Conservation (phyloP, 2,329 filamentous ascomycete species). For the Cytospora chrysosperma region DNA sequence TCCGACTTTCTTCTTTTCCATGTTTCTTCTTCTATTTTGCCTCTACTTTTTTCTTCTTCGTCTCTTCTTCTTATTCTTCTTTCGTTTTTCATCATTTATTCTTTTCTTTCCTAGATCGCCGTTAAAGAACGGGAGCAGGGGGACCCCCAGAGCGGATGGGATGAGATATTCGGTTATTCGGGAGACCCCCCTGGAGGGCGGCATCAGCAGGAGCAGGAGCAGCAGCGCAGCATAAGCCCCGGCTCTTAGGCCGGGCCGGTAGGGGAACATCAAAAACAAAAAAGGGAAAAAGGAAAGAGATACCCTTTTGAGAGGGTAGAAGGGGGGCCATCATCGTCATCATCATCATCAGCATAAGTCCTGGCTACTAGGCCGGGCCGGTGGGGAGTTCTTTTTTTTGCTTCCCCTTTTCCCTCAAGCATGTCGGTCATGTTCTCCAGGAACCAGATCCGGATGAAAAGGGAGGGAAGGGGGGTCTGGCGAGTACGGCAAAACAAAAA, state of each 20-base stretch:
- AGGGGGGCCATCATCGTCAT: too few species aligned
- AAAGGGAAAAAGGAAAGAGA: too few species aligned
- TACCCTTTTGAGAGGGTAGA: too few species aligned
- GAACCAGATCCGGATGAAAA: neutral
- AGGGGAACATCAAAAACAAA: too few species aligned
- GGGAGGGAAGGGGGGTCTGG: neutral
- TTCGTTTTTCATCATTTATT: too few species aligned
- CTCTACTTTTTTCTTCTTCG: too few species aligned
- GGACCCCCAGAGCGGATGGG: neutral
- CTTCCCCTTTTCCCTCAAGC: neutral
- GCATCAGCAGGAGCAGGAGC: neutral
- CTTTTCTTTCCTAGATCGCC: neutral
- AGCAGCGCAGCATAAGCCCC: conserved; percentile 15
- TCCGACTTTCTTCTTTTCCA: too few species aligned
- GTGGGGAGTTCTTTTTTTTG: conserved; percentile 4
- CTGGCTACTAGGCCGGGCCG: conserved; percentile 15
- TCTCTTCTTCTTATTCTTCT: too few species aligned
- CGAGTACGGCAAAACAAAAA: neutral
- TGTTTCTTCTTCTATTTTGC: too few species aligned
- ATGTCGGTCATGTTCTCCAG: neutral
- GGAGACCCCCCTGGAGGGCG: neutral
- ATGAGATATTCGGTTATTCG: neutral
- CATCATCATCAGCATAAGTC: conserved; percentile 4
- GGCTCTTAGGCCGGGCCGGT: neutral
- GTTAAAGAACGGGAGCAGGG: too few species aligned